Evolutionary conservation across 2,329 filamentous ascomycete genomes (phyloP), one percentile per base, ranked within the genome.

Genomic region (Penicillium oxalicum): DNA sequence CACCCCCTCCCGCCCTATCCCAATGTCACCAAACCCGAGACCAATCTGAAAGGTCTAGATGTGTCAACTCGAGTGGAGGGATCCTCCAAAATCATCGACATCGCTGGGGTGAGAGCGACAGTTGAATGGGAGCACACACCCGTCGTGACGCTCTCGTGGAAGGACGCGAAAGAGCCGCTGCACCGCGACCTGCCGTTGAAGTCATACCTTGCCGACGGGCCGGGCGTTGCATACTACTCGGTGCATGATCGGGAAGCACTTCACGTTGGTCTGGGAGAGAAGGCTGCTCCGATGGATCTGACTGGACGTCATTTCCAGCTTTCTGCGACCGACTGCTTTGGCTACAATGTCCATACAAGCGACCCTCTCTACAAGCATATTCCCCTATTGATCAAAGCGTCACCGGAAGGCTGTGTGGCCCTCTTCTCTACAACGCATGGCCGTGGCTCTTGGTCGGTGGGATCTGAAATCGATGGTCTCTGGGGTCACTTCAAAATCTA

Each of bases 341-440:
- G 85, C 2, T 88, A 89, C 60, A 84, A 88, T 56, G 78, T 82
- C 4, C 81, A 87, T 61, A 77, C 77, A 8, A 85, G 83, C 2
- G 84, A 88, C 62, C 85, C 85, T 0, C 72, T 88, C 46, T 88
- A 88, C 70, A 88, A 89, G 68, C 82, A 88, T 58, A 86, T 88
- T 35, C 86, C 86, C 0, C 74, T 88, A 0, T 71, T 89, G 27
- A 83, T 88, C 66, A 86, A 86, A 47, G 81, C 79, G 0, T 83
- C 80, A 0, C 78, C 82, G 0, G 61, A 77, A 2, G 84, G 83
- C 0, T 84, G 80, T 44, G 76, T 88, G 0, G 85, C 77, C 0
- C 76, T 83, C 13, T 86, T 88, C 63, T 87, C 84, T 0, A 84
- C 83, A 0, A 80, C 78, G 2, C 82, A 88, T 59, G 74, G 77